Conservation (phyloP, 1,139 yeast genomes). For the Wickerhamiella infanticola region DNA sequence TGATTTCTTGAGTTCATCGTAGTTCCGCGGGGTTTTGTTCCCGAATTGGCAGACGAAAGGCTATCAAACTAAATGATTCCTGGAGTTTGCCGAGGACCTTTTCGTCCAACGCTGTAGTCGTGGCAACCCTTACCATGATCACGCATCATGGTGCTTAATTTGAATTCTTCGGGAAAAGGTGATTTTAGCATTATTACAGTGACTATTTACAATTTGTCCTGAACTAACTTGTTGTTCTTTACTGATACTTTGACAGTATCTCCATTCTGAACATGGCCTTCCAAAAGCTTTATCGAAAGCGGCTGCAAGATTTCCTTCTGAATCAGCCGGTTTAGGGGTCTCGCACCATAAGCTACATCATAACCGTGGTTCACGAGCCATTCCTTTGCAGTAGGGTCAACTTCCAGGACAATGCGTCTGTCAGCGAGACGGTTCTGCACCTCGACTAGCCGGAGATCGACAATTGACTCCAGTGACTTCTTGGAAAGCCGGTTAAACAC, state of each 20-base stretch:
- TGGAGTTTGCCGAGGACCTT: too few relatives aligned
- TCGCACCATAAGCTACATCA: conserved; percentile 84
- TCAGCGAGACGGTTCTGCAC: conserved; percentile 65
- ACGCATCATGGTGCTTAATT: too few relatives aligned
- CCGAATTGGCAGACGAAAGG: too few relatives aligned
- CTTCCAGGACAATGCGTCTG: conserved; percentile 52
- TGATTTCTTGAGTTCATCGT: too few relatives aligned
- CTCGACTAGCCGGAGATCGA: conserved; percentile 68
- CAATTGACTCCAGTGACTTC: conserved; percentile 54
- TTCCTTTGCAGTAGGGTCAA: conserved; percentile 44
- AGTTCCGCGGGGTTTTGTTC: too few relatives aligned
- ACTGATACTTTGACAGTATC: conserved; percentile 42
- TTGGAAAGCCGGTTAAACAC: conserved; percentile 82
- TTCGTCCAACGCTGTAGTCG: too few relatives aligned
- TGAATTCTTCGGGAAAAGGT: too few relatives aligned
- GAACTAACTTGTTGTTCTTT: conserved; percentile 25
- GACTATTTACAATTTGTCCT: conserved; percentile 15
- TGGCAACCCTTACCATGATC: too few relatives aligned
- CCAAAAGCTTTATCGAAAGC: conserved; percentile 61
- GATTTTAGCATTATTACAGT: too few relatives aligned
- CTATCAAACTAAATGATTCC: too few relatives aligned
- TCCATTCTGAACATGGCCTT: conserved; percentile 59
- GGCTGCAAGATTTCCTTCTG: conserved; percentile 76
- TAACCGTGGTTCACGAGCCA: conserved; percentile 78
- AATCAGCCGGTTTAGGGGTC: conserved; percentile 83